Evolutionary conservation across 306 rosid species (phyloP), one percentile per base, ranked within the genome.

Genomic region (Gleditsia sinensis): DNA sequence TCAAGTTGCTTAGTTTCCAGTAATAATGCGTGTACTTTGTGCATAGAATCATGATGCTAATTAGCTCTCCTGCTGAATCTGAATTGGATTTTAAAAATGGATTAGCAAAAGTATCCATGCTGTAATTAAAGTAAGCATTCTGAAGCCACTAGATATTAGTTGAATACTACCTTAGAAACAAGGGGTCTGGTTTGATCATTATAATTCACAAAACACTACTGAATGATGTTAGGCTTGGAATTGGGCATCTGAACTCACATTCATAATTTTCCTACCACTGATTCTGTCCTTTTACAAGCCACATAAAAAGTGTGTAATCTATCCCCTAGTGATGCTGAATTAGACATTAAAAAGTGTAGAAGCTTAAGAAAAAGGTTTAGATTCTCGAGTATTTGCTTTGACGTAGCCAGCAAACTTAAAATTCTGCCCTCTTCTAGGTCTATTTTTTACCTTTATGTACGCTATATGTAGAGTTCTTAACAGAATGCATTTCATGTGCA

Each of bases 401-500:
- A 27, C 24, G 19, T 25, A 25, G 45, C 43, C 28, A 19, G 24
- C 50, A 32, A 43, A 67, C 69, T 61, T 20, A 20, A 55, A 28
- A 67, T 28, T 33, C 65, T 59, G 11, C 46, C 28, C n/a, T 54
- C 17, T 21, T 32, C 39, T 40, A 24, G 57, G 37, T 51, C 8
- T 9, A 25, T 14, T 16, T 68, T 36, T 61, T 63, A 6, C 5
- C 72, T 73, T 62, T 28, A 17, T 79, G 80, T 32, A 20, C 63
- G 67, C 19, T 28, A 39, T 63, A 70, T 25, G 55, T 10, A 20
- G 72, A 53, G 46, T 50, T 62, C 28, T 64, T 75, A 72, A 25
- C 37, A 56, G 40, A 62, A 36, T 72, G 56, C 53, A 32, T 49
- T 60, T 72, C 75, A 40, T 80, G 39, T 79, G 86, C 96, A 94